Percentiles rank a stretch among this genome's conserved stretches.
phyloP scores from a whole-genome alignment of 805 yeast species.

The Candida coquimbonensis region DNA sequence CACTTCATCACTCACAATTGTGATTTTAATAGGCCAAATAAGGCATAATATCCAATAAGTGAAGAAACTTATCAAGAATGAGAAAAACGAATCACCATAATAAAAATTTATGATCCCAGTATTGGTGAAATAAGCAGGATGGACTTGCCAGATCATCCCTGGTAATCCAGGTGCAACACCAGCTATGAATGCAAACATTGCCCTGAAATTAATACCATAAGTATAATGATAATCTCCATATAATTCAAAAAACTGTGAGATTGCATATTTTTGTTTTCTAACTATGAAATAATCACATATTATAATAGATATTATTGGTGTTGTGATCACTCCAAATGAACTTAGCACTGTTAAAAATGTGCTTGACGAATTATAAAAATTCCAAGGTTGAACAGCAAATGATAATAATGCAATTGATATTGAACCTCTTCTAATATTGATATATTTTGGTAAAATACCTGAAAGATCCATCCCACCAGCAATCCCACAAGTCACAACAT shows the following conservation, averaged over 20 bases:
- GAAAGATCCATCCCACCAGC: constrained; percentile 28
- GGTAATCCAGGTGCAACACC: constrained; percentile 45
- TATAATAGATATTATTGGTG: constrained; percentile 30
- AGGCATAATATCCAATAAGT: constrained; percentile 28
- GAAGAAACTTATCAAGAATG: constrained; percentile 32
- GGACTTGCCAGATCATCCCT: constrained; percentile 35
- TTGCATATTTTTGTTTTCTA: constrained; percentile 26
- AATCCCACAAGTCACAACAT: constrained; percentile 27
- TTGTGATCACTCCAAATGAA: constrained; percentile 29
- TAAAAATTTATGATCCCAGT: constrained; percentile 36
- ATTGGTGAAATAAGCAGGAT: constrained; percentile 21
- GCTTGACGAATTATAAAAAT: constrained; percentile 27
- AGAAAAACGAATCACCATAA: constrained; percentile 37
- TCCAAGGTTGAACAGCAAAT: constrained; percentile 32
- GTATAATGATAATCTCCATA: constrained; percentile 28
- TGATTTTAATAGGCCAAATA: constrained; percentile 31
- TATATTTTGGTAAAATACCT: constrained; percentile 19
- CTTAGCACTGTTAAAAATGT: constrained; percentile 27
- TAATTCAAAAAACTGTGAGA: constrained; percentile 29
- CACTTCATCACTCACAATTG: constrained; percentile 29
- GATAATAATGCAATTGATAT: constrained; percentile 25
- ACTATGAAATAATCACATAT: constrained; percentile 33
- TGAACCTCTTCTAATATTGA: constrained; percentile 32
- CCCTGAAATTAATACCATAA: constrained; percentile 38
- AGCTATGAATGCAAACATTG: constrained; percentile 30